Conservation (phyloP, 805 yeast genomes). For the Candida incommunis region DNA sequence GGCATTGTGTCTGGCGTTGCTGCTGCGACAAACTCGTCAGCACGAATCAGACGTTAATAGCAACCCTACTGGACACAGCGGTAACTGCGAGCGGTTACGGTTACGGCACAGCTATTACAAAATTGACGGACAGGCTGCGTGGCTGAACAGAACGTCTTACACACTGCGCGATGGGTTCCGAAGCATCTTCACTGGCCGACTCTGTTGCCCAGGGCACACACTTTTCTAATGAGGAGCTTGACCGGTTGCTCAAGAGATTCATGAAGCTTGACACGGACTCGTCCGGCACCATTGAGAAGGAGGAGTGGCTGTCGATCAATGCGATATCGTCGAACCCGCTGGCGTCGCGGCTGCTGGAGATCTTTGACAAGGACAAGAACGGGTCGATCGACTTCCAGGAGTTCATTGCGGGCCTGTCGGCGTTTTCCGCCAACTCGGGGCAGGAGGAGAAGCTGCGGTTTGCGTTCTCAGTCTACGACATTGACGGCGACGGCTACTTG, state of each 20-base stretch:
- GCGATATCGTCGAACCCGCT: conserved; percentile 85
- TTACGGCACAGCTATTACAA: too few species aligned
- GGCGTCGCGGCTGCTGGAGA: conserved; percentile 81
- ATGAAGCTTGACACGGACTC: conserved; percentile 92
- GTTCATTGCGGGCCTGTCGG: conserved; percentile 73
- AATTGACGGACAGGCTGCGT: too few species aligned
- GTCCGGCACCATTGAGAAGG: conserved; percentile 80
- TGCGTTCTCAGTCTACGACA: conserved; percentile 89
- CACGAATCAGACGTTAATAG: too few species aligned
- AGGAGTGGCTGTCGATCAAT: conserved; percentile 84
- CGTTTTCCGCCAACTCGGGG: conserved; percentile 73
- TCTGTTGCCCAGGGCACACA: conserved; percentile 20
- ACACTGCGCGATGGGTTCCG: background rate
- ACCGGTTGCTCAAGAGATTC: conserved; percentile 79
- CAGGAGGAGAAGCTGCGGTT: conserved; percentile 72
- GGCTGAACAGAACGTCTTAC: too few species aligned
- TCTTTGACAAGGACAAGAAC: conserved; percentile 82
- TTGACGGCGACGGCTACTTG: conserved; percentile 87
- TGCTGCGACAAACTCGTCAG: too few species aligned
- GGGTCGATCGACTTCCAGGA: conserved; percentile 95
- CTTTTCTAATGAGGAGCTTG: conserved; percentile 79
- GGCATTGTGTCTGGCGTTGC: too few species aligned
- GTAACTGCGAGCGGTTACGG: too few species aligned
- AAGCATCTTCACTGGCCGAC: conserved; percentile 11
- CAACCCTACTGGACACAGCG: too few species aligned